These are phyloP conservation scores for Salvia splendens DNA, from an alignment of 257 asterid species.

Conservation along the genomic window DNA sequence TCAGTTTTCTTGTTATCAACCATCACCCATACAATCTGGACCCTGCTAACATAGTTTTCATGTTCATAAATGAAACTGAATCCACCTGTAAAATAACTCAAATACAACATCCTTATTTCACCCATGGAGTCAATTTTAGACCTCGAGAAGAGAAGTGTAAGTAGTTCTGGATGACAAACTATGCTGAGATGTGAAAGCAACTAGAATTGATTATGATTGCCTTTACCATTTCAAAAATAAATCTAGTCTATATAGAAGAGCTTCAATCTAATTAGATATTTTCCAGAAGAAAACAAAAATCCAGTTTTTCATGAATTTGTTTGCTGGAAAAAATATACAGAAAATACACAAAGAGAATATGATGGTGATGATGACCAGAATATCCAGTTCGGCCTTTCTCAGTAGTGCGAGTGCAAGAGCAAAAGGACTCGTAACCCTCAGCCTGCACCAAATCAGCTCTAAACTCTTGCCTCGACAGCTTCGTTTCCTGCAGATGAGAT, in stretches of 20 bases:
- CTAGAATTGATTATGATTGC: too few species aligned
- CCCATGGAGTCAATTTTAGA: neutral
- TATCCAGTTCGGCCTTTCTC: slow-evolving; percentile 88
- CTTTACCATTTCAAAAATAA: too few species aligned
- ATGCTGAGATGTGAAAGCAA: neutral
- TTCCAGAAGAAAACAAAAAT: neutral
- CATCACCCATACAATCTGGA: neutral
- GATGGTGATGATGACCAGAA: slow-evolving; percentile 51
- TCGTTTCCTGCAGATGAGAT: slow-evolving; percentile 63
- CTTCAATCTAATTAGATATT: neutral
- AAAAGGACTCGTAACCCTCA: slow-evolving; percentile 93
- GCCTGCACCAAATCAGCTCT: slow-evolving; percentile 80
- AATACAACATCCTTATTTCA: too few species aligned
- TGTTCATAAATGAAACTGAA: neutral
- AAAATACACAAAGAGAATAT: neutral
- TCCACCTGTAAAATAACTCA: neutral
- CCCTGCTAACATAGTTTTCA: neutral
- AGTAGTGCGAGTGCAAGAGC: slow-evolving; percentile 80
- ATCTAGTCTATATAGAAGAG: too few species aligned
- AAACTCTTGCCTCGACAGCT: slow-evolving; percentile 73
- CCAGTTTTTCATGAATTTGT: neutral
- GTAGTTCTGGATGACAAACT: slow-evolving; percentile 5
- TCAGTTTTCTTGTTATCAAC: neutral
- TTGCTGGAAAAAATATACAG: neutral
- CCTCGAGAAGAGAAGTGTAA: neutral